Evolutionary conservation across 225 moss, liverwort and hornwort species (phyloP).

Genomic region (Physcomitrium patens): DNA sequence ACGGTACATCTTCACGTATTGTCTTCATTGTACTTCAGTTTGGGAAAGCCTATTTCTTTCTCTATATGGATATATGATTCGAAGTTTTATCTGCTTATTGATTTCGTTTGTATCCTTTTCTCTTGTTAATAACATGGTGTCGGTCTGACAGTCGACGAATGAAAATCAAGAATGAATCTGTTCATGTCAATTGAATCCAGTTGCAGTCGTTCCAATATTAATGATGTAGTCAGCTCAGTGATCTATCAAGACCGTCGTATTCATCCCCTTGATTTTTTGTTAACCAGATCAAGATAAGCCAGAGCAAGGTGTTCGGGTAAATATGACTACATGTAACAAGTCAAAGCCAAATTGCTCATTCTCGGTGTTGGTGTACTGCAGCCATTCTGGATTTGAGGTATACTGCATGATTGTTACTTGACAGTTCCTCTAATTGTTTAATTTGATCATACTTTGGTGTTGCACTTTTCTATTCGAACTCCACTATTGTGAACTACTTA

Average conservation of each 20-base stretch:
- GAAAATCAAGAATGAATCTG: neutral
- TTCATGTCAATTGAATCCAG: neutral
- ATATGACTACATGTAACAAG: slow-evolving; percentile 47
- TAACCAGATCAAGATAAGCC: slow-evolving; percentile 58
- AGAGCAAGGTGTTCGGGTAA: slow-evolving; percentile 56
- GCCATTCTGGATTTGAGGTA: slow-evolving; percentile 52
- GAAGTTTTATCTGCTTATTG: neutral
- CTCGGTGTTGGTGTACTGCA: slow-evolving; percentile 56
- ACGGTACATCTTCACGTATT: neutral
- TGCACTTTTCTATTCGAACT: neutral
- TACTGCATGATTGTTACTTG: neutral
- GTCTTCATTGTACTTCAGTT: neutral
- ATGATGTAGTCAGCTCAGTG: neutral
- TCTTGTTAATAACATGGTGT: neutral
- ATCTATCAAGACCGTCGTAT: neutral
- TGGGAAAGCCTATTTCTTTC: neutral
- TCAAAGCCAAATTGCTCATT: slow-evolving; percentile 53
- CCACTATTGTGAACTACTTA: neutral
- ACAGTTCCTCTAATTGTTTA: neutral
- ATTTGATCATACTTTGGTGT: neutral
- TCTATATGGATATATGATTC: neutral
- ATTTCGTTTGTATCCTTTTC: neutral
- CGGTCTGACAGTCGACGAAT: neutral
- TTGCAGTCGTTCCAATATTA: neutral
- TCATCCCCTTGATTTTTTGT: neutral